Evolutionary conservation across 768 basidiomycete genomes (phyloP), one percentile per base, ranked within the genome.

Genomic region (Leccinum uliginosum): DNA sequence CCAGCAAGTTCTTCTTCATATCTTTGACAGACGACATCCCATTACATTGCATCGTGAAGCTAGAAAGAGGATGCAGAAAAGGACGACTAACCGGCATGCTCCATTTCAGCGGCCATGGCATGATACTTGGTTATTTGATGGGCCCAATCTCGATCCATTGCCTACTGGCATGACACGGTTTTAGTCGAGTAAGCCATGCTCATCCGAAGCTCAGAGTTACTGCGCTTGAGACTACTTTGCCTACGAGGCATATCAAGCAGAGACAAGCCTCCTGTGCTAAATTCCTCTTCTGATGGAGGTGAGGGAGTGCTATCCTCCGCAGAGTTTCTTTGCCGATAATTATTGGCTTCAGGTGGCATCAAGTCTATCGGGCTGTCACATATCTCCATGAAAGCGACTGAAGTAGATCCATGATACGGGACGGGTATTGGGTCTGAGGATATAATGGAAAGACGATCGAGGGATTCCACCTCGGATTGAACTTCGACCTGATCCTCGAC

Each of bases 81-180:
- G 40, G n/a, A 35, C 14, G 19, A 69, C 75, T 51, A 43, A 77
- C 76, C 72, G 8, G 73, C 70, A 57, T 70, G 68, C 44, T 80
- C 78, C 2, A 75, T 73, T 54, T 76, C 72, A 53, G 74, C 74
- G 21, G 76, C 65, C 11, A 72, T 70, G 55, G 73, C 67, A 17
- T 76, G 70, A 55, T 77, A 78, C 58, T 81, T 81, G 34, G 77
- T 75, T 55, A 86, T 75, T 61, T 84, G 83, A 8, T 77, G 77
- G 26, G 78, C 75, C 73, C 83, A 78, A 53, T 85, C 85, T 14
- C 76, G 78, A 56, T 84, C 80, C 71, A 87, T 87, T 24, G 87
- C 87, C 87, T n/a, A n/a, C n/a, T n/a, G n/a, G n/a, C 87, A 89
- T 35, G 86, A 86, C 8, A 89, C 87, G 6, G 81, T 80, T 72